Percentiles rank a stretch among this genome's conserved stretches.
These are phyloP conservation scores for Brassica nigra DNA, from an alignment of 345 rosid genomes.

Conservation along the genomic window DNA sequence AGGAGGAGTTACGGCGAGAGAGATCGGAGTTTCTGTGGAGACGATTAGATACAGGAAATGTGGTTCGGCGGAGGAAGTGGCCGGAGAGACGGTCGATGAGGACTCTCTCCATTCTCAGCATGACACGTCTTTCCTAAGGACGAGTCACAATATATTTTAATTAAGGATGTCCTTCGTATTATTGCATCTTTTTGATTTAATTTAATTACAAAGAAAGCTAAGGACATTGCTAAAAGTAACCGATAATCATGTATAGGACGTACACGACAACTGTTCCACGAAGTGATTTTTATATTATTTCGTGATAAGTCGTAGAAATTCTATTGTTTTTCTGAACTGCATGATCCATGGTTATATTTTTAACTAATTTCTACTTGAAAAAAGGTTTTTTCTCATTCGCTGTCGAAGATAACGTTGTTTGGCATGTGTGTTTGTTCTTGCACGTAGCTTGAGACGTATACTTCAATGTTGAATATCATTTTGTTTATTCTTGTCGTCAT, in stretches of 20 bases:
- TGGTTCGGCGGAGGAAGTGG: too few relatives aligned
- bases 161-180: too few relatives aligned
- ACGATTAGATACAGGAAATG: too few relatives aligned
- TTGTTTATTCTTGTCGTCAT: not conserved
- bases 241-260: too few relatives aligned
- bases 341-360: not conserved
- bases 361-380: not conserved
- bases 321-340: not conserved
- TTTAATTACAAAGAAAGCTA: too few relatives aligned
- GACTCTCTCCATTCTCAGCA: too few relatives aligned
- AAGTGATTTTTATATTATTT: not conserved
- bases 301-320: not conserved
- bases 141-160: too few relatives aligned
- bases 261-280: not conserved
- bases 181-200: too few relatives aligned
- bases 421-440: not conserved
- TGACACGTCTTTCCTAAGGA: too few relatives aligned
- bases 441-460: not conserved
- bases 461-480: not conserved
- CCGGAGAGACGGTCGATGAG: too few relatives aligned
- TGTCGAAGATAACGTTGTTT: constrained; percentile 2
- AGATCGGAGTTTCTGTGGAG: constrained; percentile 55
- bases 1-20: constrained; percentile 52
- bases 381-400: not conserved
- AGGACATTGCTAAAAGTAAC: too few relatives aligned